These are phyloP conservation scores for Thielaviopsis cerberus DNA, from an alignment of 2,329 filamentous ascomycete species.

Conservation along the genomic window DNA sequence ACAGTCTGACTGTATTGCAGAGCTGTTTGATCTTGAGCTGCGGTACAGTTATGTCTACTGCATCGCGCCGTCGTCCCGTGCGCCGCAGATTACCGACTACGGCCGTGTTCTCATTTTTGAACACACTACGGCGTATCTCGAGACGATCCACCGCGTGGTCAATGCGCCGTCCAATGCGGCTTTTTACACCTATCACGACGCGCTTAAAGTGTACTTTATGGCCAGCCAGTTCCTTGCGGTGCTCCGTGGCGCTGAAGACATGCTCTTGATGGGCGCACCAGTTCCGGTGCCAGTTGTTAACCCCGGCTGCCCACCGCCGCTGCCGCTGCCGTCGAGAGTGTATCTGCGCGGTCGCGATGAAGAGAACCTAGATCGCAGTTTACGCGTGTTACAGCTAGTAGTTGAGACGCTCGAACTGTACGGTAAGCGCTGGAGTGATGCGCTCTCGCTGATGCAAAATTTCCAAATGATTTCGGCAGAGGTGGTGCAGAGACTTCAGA, in stretches of 20 bases:
- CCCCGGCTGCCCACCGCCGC: slow-evolving; percentile 30
- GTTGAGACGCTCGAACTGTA: slow-evolving; percentile 35
- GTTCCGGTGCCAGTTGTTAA: slow-evolving; percentile 26
- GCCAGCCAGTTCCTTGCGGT: slow-evolving; percentile 44
- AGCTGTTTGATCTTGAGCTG: slow-evolving; percentile 72
- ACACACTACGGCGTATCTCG: slow-evolving; percentile 64
- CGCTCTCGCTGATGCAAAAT: slow-evolving; percentile 30
- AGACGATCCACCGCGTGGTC: slow-evolving; percentile 51
- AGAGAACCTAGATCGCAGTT: slow-evolving; percentile 36
- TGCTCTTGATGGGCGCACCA: slow-evolving; percentile 30
- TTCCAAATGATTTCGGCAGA: slow-evolving; percentile 33
- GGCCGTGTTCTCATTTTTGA: slow-evolving; percentile 71
- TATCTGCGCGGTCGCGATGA: slow-evolving; percentile 19
- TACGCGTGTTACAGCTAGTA: slow-evolving; percentile 36
- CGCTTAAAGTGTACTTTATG: slow-evolving; percentile 64
- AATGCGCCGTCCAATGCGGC: slow-evolving; percentile 38
- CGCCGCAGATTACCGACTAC: slow-evolving; percentile 56
- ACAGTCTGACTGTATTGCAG: slow-evolving; percentile 45
- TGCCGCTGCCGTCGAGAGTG: slow-evolving; percentile 32
- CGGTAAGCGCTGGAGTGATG: slow-evolving; percentile 40
- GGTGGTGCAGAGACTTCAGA: slow-evolving; percentile 25
- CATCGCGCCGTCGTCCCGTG: slow-evolving; percentile 58
- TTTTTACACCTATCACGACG: slow-evolving; percentile 74
- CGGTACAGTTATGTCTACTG: slow-evolving; percentile 85
- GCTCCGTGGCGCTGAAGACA: slow-evolving; percentile 36